Conservation (phyloP, 345 rosid genomes). For the Xanthoceras sorbifolium region DNA sequence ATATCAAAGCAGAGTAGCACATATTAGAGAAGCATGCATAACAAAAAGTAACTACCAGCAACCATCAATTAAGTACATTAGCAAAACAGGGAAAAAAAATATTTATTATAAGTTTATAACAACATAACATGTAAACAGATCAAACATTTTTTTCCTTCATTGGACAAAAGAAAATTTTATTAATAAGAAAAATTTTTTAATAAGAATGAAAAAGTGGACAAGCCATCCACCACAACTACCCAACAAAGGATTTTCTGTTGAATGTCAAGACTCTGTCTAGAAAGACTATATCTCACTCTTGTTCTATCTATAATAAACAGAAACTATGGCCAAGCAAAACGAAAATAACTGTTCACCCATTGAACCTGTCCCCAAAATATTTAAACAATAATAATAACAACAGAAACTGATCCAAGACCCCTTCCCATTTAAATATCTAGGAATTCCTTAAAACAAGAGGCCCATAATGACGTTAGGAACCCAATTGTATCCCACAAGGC, state of each 20-base stretch:
- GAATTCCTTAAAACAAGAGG: too few species aligned
- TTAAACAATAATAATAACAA: too few species aligned
- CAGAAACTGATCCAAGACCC: too few species aligned
- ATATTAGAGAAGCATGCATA: too few species aligned
- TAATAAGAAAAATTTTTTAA: not conserved
- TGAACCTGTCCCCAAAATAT: too few species aligned
- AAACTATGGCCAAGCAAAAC: not conserved
- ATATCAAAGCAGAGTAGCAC: slow-evolving; percentile 5
- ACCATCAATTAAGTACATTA: not conserved
- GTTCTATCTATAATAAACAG: not conserved
- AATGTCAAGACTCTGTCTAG: not conserved
- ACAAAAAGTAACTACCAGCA: not conserved
- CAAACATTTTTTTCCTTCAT: not conserved
- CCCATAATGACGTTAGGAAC: not conserved
- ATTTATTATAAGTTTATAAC: too few species aligned
- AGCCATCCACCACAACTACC: not conserved
- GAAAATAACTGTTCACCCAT: too few species aligned
- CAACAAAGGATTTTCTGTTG: not conserved
- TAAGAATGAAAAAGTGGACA: not conserved
- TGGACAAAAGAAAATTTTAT: not conserved
- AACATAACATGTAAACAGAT: not conserved
- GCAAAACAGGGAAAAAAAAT: not conserved
- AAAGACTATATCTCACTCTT: not conserved
- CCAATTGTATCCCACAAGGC: not conserved
- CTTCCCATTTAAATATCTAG: too few species aligned